phyloP scores from a whole-genome alignment of 352 stramenopile genomes.

The Globisporangium barbulae region DNA sequence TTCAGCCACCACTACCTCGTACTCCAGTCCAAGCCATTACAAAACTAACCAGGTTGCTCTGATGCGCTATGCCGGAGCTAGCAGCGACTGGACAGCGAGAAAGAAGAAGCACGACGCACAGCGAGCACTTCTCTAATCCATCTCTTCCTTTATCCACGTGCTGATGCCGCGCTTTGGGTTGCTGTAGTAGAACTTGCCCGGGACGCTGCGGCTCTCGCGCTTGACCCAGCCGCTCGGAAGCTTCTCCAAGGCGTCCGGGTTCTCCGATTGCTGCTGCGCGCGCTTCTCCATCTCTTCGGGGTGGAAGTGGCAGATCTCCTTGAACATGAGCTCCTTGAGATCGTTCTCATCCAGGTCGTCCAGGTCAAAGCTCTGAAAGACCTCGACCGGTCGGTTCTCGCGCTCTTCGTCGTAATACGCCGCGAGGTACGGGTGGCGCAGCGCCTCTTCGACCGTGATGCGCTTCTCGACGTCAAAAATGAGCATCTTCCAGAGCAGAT shows the following conservation, averaged over 20 bases:
- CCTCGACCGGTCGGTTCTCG: constrained; percentile 62
- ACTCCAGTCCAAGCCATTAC: too few species aligned
- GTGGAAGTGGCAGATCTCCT: constrained; percentile 88
- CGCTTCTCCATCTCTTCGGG: constrained; percentile 88
- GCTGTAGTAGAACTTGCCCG: constrained; percentile 88
- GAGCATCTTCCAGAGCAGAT: constrained; percentile 87
- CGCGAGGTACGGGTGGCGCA: constrained; percentile 96
- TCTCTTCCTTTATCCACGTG: constrained; percentile 88
- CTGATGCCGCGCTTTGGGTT: constrained; percentile 88
- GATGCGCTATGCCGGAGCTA: neutral
- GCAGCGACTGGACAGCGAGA: neutral
- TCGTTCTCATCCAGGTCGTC: constrained; percentile 80
- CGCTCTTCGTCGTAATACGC: constrained; percentile 82
- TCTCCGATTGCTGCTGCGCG: constrained; percentile 66
- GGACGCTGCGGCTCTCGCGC: constrained; percentile 80
- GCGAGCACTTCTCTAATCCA: constrained; percentile 33
- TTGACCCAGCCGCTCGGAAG: constrained; percentile 83
- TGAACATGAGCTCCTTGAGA: constrained; percentile 90
- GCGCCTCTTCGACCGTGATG: constrained; percentile 94
- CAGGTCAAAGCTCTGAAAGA: constrained; percentile 84
- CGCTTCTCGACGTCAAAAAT: constrained; percentile 94
- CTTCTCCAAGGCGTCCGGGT: constrained; percentile 68
- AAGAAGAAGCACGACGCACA: neutral
- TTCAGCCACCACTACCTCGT: neutral
- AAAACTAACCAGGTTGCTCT: neutral